Percentiles rank a stretch among this genome's conserved stretches.
phyloP scores from a whole-genome alignment of 257 asterid species.

The Leonotis leonurus region DNA sequence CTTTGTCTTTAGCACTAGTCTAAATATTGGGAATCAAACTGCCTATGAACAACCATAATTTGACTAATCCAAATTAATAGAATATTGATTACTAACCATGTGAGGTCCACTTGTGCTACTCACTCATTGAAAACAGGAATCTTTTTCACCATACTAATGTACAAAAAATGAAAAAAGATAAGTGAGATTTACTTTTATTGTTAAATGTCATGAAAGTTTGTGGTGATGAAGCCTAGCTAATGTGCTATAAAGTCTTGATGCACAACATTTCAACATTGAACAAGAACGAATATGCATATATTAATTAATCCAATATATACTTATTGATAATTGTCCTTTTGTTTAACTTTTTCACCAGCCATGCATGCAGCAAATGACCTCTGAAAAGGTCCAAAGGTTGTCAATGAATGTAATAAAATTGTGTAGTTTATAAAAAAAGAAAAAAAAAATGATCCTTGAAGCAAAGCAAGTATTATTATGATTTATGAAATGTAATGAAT shows the following conservation, averaged over 20 bases:
- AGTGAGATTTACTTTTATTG: background rate
- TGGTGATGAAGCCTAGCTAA: background rate
- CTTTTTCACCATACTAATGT: conserved; percentile 1
- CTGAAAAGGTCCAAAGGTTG: background rate
- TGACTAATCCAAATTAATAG: conserved; percentile 24
- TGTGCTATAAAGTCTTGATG: background rate
- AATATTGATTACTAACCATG: conserved; percentile 14
- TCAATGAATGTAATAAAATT: background rate
- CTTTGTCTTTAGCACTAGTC: background rate
- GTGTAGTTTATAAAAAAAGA: background rate
- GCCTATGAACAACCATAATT: conserved; percentile 13
- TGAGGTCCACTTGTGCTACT: conserved; percentile 6
- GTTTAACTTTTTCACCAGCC: background rate
- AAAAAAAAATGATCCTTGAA: background rate
- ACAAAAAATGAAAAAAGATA: background rate
- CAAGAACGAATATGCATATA: too few relatives aligned
- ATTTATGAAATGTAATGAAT: background rate
- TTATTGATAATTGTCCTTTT: background rate
- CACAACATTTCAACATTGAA: too few relatives aligned
- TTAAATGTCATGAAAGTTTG: background rate
- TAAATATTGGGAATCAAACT: conserved; percentile 4
- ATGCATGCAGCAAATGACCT: background rate
- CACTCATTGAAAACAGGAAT: conserved; percentile 15
- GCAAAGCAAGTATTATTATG: too few relatives aligned
- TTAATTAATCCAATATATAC: too few relatives aligned